Evolutionary conservation across 2,329 filamentous ascomycete genomes (phyloP).

Genomic region (Elsinoe perseae): DNA sequence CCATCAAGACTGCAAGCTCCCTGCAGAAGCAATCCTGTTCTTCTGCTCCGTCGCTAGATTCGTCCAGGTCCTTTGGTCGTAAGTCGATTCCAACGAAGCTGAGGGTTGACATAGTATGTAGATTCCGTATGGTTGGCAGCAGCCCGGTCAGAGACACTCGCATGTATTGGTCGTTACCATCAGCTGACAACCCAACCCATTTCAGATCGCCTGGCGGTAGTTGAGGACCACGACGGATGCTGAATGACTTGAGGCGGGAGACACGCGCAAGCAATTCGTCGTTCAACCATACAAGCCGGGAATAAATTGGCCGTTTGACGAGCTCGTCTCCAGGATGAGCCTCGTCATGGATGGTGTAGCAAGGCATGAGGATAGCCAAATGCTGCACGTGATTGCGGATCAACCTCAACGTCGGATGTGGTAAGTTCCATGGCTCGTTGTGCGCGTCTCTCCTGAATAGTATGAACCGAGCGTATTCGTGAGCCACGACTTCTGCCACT

Average conservation of each 20-base stretch:
- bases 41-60: background rate
- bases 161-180: background rate
- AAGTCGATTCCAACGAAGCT: background rate
- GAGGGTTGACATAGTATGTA: background rate
- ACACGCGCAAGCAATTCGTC: background rate
- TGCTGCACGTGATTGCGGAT: background rate
- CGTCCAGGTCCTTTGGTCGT: background rate
- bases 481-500: background rate
- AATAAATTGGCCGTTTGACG: background rate
- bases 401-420: background rate
- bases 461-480: slow-evolving; percentile 1
- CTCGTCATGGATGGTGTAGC: background rate
- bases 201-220: background rate
- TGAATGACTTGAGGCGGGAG: background rate
- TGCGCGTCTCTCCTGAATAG: background rate
- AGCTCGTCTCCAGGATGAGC: slow-evolving; percentile 1
- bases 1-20: background rate
- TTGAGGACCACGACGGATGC: background rate
- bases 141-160: background rate
- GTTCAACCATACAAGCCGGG: background rate
- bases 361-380: background rate
- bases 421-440: background rate
- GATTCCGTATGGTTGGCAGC: background rate
- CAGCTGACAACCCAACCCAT: slow-evolving; percentile 1
- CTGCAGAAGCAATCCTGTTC: background rate